Evolutionary conservation across 2,329 filamentous ascomycete species (phyloP).

Genomic region (Epichloe gansuensis): DNA sequence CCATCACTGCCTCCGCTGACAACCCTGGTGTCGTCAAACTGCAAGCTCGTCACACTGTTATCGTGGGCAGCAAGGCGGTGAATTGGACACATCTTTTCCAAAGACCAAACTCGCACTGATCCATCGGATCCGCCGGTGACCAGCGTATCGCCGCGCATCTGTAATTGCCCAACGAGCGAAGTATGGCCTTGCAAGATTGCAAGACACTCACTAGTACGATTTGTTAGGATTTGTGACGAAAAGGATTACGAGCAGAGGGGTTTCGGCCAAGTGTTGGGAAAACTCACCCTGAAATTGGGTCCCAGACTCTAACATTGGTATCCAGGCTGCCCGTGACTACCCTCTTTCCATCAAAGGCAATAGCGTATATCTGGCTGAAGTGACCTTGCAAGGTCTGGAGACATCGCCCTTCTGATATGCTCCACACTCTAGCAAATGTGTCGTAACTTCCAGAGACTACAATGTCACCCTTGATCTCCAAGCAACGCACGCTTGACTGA

Average conservation of each 20-base stretch:
- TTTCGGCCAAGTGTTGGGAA: not conserved
- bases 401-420: conserved; percentile 88
- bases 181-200: conserved; percentile 95
- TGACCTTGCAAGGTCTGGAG: conserved; percentile 83
- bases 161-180: conserved; percentile 87
- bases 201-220: conserved; percentile 51
- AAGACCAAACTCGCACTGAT: conserved; percentile 90
- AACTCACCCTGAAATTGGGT: conserved; percentile 69
- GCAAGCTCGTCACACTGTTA: conserved; percentile 93
- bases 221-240: not conserved
- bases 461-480: conserved; percentile 92
- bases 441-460: conserved; percentile 98
- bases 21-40: conserved; percentile 92
- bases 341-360: conserved; percentile 87
- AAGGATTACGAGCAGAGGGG: not conserved
- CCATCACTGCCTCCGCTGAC: conserved; percentile 95
- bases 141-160: conserved; percentile 88
- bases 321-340: conserved; percentile 94
- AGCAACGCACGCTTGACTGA: conserved; percentile 85
- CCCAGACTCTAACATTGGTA: conserved; percentile 95
- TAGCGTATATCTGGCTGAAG: conserved; percentile 98
- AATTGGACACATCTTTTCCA: conserved; percentile 81
- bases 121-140: conserved; percentile 95
- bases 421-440: conserved; percentile 94
- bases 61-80: conserved; percentile 93